Conservation (phyloP, 345 rosid species). For the Fremontodendron californicum region DNA sequence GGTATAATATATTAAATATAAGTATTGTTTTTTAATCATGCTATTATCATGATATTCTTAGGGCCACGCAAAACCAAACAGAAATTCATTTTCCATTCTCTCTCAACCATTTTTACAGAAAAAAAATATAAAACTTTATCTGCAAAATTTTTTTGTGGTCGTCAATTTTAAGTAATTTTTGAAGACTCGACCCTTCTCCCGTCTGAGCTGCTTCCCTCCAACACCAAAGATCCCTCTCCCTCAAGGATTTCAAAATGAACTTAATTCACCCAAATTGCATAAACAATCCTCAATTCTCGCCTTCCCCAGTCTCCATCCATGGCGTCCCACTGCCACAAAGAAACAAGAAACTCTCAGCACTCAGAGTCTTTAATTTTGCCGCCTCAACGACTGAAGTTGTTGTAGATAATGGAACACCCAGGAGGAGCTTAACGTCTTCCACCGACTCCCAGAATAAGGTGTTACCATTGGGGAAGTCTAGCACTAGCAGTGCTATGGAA, state of each 20-base stretch:
- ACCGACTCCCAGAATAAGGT: background rate
- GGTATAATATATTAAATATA: too few relatives aligned
- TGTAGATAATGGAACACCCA: background rate
- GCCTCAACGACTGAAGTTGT: background rate
- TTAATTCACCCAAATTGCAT: conserved; percentile 11
- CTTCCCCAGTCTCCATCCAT: conserved; percentile 7
- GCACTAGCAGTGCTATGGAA: conserved; percentile 73
- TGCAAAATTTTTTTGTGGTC: background rate
- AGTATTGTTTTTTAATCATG: too few relatives aligned
- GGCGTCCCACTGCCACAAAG: conserved; percentile 12
- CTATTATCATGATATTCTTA: too few relatives aligned
- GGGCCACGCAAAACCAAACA: too few relatives aligned
- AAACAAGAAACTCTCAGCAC: conserved; percentile 8
- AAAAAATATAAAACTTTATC: too few relatives aligned
- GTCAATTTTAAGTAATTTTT: conserved; percentile 3
- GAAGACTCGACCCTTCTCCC: background rate
- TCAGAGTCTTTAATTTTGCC: conserved; percentile 15
- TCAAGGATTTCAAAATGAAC: conserved; percentile 4
- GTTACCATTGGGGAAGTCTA: conserved; percentile 33
- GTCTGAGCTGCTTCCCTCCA: background rate
- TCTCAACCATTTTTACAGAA: too few relatives aligned
- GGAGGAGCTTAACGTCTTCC: background rate
- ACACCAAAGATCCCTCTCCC: background rate
- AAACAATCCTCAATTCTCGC: conserved; percentile 2
- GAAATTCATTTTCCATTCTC: too few relatives aligned